Evolutionary conservation across 148 eudicot species (phyloP), one percentile per base, ranked within the genome.

Genomic region (Tetragonia tetragonoides): DNA sequence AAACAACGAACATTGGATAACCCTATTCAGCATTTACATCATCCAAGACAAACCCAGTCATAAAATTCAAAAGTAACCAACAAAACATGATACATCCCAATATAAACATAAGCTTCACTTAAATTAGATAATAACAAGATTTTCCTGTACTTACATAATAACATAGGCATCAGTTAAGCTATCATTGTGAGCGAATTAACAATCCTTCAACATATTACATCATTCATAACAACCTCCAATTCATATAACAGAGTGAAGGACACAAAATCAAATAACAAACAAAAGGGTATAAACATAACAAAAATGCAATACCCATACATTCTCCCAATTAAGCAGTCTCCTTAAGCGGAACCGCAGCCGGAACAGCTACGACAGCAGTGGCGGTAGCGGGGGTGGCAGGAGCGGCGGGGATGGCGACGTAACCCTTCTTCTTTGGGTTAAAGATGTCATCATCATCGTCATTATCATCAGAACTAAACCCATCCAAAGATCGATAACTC

Each of bases 381-480:
- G 60, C 46, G 57, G 37, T 5, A 10, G 2, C 47, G 47, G 47
- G 47, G 47, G 67, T 28, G 6, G 37, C 74, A 41, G 74, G 78
- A 7, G 74, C 81, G 11, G 83, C 73, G 4, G 89, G 86, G 66
- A 87, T 64, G 1, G 87, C 77, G 44, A 86, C 89, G 54, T 87
- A 89, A 0, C 85, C 90, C 64, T 82, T 76, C 90, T 90, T 93
- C 86, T 89, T 90, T 3, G 85, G 85, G 71, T 84, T 83, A 24
- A 75, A 80, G 28, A 86, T 80, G 38, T 90, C 90, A 41, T 88
- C 89, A 5, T 83, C 82, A 20, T 67, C 66, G 8, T 77, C 81
- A 4, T 64, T 85, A 5, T 73, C 84, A 65, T 82, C 87, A 23
- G 39, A 24, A 4, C 34, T 17, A 21, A 74, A 79, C 12, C 84